These are phyloP conservation scores for Hanseniaspora clermontiae DNA, from an alignment of 805 yeast genomes.

Conservation along the genomic window DNA sequence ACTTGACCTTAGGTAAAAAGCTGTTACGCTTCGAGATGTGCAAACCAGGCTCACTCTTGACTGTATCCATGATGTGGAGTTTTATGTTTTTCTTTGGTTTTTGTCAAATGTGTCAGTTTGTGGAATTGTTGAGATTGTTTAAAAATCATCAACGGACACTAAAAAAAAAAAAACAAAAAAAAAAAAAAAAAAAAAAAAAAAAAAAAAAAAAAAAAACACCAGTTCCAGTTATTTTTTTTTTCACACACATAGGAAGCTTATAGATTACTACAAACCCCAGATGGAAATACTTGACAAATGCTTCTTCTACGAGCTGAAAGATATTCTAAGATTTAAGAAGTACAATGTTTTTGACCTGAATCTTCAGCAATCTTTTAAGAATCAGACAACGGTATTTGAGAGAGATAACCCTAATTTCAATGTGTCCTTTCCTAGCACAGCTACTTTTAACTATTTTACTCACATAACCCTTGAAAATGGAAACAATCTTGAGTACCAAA, in stretches of 20 bases:
- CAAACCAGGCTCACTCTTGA: background rate
- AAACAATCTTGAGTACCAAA: background rate
- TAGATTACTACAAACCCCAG: background rate
- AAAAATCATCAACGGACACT: too few relatives aligned
- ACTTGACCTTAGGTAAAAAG: conserved; percentile 32
- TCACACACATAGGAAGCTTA: background rate
- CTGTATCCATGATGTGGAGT: background rate
- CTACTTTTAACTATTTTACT: background rate
- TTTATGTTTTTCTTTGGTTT: background rate
- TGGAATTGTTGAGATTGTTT: background rate
- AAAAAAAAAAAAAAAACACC: background rate
- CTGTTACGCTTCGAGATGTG: background rate
- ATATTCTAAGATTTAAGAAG: background rate
- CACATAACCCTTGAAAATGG: background rate
- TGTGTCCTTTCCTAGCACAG: background rate
- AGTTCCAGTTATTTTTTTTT: background rate
- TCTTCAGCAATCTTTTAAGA: background rate
- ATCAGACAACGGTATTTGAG: background rate
- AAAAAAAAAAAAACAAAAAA: background rate
- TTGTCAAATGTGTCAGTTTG: too few relatives aligned
- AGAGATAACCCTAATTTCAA: background rate
- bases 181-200: background rate
- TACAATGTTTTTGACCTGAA: background rate
- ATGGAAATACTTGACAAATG: conserved; percentile 13
- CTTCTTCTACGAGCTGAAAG: background rate